phyloP scores from a whole-genome alignment of 139 green algal species.

The Coccomyxa sp. region DNA sequence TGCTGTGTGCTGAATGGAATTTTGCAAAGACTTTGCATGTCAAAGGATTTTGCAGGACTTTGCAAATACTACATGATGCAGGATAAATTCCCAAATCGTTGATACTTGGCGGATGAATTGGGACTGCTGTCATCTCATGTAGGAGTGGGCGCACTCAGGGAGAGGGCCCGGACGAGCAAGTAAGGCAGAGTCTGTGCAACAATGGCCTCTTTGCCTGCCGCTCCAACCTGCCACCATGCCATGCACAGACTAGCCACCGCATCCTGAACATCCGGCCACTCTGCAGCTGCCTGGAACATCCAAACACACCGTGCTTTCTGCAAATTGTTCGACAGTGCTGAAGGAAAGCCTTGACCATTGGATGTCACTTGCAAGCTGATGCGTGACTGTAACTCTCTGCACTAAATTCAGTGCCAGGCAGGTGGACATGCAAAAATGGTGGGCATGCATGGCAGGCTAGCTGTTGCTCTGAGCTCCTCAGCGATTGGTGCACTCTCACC shows the following conservation, averaged over 20 bases:
- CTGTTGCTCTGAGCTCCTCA: background rate
- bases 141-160: background rate
- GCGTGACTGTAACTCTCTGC: background rate
- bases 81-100: background rate
- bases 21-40: background rate
- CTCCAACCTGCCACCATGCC: slow-evolving; percentile 58
- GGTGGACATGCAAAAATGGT: background rate
- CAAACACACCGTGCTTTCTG: background rate
- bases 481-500: background rate
- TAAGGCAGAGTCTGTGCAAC: slow-evolving; percentile 66
- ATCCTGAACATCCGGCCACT: slow-evolving; percentile 54
- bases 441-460: background rate
- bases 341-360: background rate
- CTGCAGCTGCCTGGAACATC: slow-evolving; percentile 27
- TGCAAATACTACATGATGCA: background rate
- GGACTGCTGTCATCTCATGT: background rate
- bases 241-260: slow-evolving; percentile 61
- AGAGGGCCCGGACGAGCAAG: slow-evolving; percentile 46
- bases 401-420: background rate
- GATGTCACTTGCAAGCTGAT: background rate
- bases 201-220: slow-evolving; percentile 45
- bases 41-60: no score
- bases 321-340: background rate
- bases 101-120: background rate
- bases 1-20: background rate